These are phyloP conservation scores for Niebla homalea DNA, from an alignment of 495 filamentous ascomycete species.

Conservation along the genomic window DNA sequence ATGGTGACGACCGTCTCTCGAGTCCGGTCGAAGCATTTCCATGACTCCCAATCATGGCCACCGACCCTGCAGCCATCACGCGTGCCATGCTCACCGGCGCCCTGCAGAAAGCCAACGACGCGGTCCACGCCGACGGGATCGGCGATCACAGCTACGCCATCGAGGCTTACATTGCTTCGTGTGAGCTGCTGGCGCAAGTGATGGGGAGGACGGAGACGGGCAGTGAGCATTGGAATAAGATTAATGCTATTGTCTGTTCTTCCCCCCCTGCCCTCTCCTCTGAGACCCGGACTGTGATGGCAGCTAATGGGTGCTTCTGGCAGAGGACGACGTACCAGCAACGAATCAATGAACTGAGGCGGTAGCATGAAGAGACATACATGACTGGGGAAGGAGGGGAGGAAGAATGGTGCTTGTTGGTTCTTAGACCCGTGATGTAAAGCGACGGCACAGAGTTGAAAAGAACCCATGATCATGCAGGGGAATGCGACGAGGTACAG, in stretches of 20 bases:
- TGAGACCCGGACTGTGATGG: neutral
- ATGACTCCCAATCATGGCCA: neutral
- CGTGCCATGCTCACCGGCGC: slow-evolving; percentile 1
- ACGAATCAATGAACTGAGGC: neutral
- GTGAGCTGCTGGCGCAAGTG: slow-evolving; percentile 2
- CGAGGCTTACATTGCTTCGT: neutral
- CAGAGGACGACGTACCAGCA: neutral
- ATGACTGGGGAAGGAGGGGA: too few relatives aligned
- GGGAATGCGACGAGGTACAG: too few relatives aligned
- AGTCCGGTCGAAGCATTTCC: neutral
- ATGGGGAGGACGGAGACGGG: neutral
- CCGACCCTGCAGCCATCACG: slow-evolving; percentile 2
- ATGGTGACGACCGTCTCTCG: neutral
- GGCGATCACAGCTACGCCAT: neutral
- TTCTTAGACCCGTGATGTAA: too few relatives aligned
- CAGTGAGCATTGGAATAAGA: slow-evolving; percentile 1
- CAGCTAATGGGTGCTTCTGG: neutral
- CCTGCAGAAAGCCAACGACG: slow-evolving; percentile 4
- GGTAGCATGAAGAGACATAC: too few relatives aligned
- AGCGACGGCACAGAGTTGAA: too few relatives aligned
- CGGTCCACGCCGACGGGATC: slow-evolving; percentile 1
- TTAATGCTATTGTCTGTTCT: neutral
- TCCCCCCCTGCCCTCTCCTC: neutral
- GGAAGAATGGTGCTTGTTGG: too few relatives aligned
- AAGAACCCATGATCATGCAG: too few relatives aligned